Base-by-base conservation (phyloP, 805 yeast species). In the Nakazawaea sp. region DNA sequence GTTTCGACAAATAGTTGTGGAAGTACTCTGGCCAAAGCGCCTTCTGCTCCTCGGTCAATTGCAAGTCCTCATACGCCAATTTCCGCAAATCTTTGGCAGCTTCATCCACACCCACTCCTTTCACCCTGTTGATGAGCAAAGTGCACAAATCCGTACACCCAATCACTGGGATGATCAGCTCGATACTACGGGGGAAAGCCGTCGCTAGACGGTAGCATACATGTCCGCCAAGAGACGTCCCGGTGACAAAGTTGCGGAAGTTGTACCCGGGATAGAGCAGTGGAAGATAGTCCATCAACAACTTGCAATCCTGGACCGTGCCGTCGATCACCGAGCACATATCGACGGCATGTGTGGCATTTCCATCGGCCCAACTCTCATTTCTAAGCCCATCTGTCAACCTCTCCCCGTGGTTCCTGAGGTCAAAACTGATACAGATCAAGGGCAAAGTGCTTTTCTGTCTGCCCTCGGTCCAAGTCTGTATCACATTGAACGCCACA, bases 161-260 rank as follows among this genome's bases (percentile, higher is more conserved):
- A 32, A 77, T 59, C 18, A 73, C 61, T 1, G 81, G 79, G 28
- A 68, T 66, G 12, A 68, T 59, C 20, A 60, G 59, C 12, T 55
- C 52, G 13, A 67, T 64, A 35, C 50, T 45, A 3, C 60, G 51
- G 4, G 72, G 68, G 45, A 61, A 58, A 42, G 46, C 47, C 33
- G 53, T 48, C 16, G 62, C 75, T 51, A 55, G 63, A 45, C 68
- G 53, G 59, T 72, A 71, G 21, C 68, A 59, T n/a, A 68, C 59
- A 51, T 77, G 81, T 0, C 75, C 83, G 2, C 82, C 81, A 31
- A 75, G 58, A 0, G 81, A 73, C 28, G 61, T 60, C 1, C 83
- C 84, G 10, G 64, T 47, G 20, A 71, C 52, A 30, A 69, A 60
- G 49, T 66, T 67, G 41, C 33, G 52, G 36, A 47, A 45, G 17